Evolutionary conservation across 371 early-diverging fungal species (phyloP).

Genomic region (Mortierella sp.): DNA sequence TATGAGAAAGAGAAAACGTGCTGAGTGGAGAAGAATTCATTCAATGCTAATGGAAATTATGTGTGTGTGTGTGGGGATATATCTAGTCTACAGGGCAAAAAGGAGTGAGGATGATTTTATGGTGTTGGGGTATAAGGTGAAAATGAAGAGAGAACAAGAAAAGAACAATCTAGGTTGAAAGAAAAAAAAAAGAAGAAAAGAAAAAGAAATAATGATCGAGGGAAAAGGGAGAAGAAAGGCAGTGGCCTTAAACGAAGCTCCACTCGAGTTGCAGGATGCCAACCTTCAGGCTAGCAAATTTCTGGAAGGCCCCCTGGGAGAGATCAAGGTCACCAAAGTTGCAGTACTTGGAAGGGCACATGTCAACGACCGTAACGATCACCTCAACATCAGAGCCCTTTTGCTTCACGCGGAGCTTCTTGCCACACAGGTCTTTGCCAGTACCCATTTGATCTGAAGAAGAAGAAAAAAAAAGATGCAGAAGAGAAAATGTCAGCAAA

Average conservation of each 20-base stretch:
- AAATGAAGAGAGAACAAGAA: not conserved
- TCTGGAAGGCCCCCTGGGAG: constrained; percentile 50
- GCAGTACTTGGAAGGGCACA: constrained; percentile 46
- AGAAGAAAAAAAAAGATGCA: not conserved
- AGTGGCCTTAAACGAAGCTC: constrained; percentile 27
- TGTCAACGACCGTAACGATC: constrained; percentile 39
- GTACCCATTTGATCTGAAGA: constrained; percentile 34
- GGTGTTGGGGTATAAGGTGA: not conserved
- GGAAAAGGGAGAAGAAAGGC: not conserved
- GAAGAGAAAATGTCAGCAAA: not conserved
- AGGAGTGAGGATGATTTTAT: too few species aligned
- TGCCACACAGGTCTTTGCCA: constrained; percentile 34
- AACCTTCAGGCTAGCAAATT: constrained; percentile 28
- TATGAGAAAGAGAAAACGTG: too few species aligned
- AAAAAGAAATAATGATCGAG: not conserved
- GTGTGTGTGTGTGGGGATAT: too few species aligned
- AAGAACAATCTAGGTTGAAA: not conserved
- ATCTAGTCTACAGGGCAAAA: too few species aligned
- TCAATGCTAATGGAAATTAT: too few species aligned
- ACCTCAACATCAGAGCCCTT: constrained; percentile 30
- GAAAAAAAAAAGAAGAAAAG: not conserved
- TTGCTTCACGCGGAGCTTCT: constrained; percentile 30
- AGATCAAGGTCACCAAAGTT: constrained; percentile 36
- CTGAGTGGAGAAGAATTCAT: too few species aligned
- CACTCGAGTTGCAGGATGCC: constrained; percentile 31